These are phyloP conservation scores for Tricholomella constricta DNA, from an alignment of 768 basidiomycete genomes.

Conservation along the genomic window DNA sequence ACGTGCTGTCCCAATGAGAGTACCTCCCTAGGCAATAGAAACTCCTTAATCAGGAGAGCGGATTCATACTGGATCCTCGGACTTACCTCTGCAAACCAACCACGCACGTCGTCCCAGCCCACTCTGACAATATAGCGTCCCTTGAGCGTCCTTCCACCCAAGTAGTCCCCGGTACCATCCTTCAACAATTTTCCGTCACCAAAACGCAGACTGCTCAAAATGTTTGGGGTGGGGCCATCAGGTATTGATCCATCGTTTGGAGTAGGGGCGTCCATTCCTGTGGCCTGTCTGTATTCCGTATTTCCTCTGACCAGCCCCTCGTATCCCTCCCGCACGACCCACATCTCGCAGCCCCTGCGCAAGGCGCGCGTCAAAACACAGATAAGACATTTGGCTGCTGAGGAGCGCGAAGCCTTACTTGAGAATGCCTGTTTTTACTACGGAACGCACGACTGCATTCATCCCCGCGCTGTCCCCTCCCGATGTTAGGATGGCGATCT, in stretches of 20 bases:
- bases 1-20: conserved; percentile 92
- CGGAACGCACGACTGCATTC: conserved; percentile 93
- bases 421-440: conserved; percentile 90
- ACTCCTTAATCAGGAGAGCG: background rate
- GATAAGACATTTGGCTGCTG: background rate
- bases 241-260: conserved; percentile 7
- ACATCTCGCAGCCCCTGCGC: conserved; percentile 89
- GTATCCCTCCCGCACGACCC: conserved; percentile 97
- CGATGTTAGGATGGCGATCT: conserved; percentile 91
- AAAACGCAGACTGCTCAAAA: conserved; percentile 78
- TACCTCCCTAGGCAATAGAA: conserved; percentile 69
- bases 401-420: conserved; percentile 52
- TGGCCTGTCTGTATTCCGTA: conserved; percentile 33
- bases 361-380: conserved; percentile 1
- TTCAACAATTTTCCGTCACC: conserved; percentile 77
- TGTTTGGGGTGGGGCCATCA: conserved; percentile 21
- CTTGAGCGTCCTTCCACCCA: conserved; percentile 73
- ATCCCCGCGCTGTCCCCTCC: conserved; percentile 98
- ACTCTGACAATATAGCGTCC: conserved; percentile 93
- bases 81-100: conserved; percentile 87
- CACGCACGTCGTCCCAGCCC: conserved; percentile 97
- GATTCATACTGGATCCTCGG: background rate
- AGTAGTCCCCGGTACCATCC: conserved; percentile 80
- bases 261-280: conserved; percentile 16
- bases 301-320: conserved; percentile 98